Percentiles rank a stretch among this genome's conserved stretches.
Evolutionary conservation across 345 rosid species (phyloP).

Genomic region (Nephelium lappaceum): DNA sequence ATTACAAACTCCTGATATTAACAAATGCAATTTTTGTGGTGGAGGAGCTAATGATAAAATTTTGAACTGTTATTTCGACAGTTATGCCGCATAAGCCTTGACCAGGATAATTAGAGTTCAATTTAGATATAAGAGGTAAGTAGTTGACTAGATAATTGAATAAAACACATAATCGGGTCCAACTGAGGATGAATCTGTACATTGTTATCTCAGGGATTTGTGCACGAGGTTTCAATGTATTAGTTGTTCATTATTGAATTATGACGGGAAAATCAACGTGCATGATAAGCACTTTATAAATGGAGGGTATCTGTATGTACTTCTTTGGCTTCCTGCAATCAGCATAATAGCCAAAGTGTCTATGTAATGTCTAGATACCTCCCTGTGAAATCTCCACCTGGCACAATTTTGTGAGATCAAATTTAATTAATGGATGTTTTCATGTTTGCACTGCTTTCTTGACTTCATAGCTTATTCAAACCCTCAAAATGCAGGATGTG

Average conservation of each 20-base stretch:
- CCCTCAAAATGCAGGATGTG: conserved; percentile 65
- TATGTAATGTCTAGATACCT: background rate
- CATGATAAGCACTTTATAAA: background rate
- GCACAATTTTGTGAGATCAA: background rate
- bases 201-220: background rate
- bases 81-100: background rate
- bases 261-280: background rate
- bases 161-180: background rate
- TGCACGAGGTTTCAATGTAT: background rate
- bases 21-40: background rate
- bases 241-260: background rate
- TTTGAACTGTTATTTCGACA: background rate
- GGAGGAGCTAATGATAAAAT: background rate
- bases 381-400: background rate
- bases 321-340: background rate
- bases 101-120: background rate
- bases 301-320: background rate
- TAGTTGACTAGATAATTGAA: background rate
- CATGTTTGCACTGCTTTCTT: conserved; percentile 3
- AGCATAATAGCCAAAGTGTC: background rate
- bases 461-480: conserved; percentile 1
- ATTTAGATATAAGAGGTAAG: background rate
- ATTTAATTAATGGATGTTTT: background rate
- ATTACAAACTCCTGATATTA: background rate
- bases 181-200: background rate